Evolutionary conservation across 1,139 yeast species (phyloP), one percentile per base, ranked within the genome.

Genomic region (Kodamaea sp.): DNA sequence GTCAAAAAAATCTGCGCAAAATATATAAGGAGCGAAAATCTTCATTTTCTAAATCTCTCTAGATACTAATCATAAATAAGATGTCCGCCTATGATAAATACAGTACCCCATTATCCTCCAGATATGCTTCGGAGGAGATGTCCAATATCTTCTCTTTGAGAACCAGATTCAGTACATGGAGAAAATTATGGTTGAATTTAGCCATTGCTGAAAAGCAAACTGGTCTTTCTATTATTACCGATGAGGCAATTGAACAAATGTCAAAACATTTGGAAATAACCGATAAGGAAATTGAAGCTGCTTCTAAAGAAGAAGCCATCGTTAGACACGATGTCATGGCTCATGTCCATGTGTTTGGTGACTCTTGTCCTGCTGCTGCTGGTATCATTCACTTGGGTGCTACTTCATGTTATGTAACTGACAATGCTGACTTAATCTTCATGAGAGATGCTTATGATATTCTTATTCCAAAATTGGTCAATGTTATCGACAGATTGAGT

Each of bases 301-400:
- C 98, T 33, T 73, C 92, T 39, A 79, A 79, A 57, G 97, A 92
- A 70, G 99, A 92, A 66, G 96, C 97, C 42, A 89, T 85, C 62
- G 97, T 92, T 41, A 85, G 99, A 72, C 99, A 92, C 66, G 99
- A 92, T 64, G 99, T 92, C 53, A 92, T 92, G 99, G 96, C 98
- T 42, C 98, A 92, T 56, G 97, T 92, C 45, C 98, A 94, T 60
- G 87, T 84, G 40, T 92, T 85, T 62, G 98, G 98, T 50, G 76
- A 83, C 52, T 80, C 86, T 26, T 86, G 95, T 56, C 99, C 99
- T 12, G 84, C 83, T 8, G 99, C 99, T 27, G 92, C 98, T 32
- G 97, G 97, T 53, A 90, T 92, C 64, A 92, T 92, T 58, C 99
- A 92, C 61, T 74, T 94, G 60, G 99, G 99, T 58, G 98, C 99